Evolutionary conservation across 2,329 filamentous ascomycete genomes (phyloP), one percentile per base, ranked within the genome.

Genomic region (Coniochaeta sp.): DNA sequence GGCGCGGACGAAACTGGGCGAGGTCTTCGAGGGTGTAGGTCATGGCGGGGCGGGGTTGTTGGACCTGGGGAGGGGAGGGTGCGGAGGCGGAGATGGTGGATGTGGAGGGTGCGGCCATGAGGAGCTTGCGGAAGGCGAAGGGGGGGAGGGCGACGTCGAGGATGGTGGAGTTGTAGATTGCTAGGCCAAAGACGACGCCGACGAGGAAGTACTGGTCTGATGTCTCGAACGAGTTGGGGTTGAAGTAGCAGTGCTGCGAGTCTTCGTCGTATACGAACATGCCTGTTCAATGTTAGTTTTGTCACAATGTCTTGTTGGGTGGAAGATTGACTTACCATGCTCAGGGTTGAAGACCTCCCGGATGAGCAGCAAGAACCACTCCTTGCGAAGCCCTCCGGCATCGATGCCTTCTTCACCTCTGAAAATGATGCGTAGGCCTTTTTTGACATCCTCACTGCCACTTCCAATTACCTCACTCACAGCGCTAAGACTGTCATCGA

Each of bases 141-240:
- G 91, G 88, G 1, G 91, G 91, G 18, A 96, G 77, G 2, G 89
- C 87, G 48, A 96, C 81, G 63, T 96, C 91, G 16, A 96, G 74
- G 58, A 96, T 96, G 0, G 89, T 96, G 2, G 89, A 95, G 67
- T 96, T 96, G 71, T 96, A 95, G 55, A 96, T 95, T 13, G 91
- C 91, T 53, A 96, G 74, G 1, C 91, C 91, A 51, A 96, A 78
- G 7, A 96, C 78, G 12, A 94, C 89, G 1, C 91, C 91, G 26
- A 96, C 87, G 20, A 96, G 77, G 64, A 94, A 95, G 67, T 89
- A 96, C 58, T 95, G 90, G 62, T 96, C 90, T 0, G 89, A 91
- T 0, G 89, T 91, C 65, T 96, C 91, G 60, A 96, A 91, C 14
- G 88, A 89, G 63, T 86, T 82, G 0, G 91, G 87, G 64, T 96